phyloP scores from a whole-genome alignment of 2,329 filamentous ascomycete species.

The Stagonosporopsis chrysanthemi region DNA sequence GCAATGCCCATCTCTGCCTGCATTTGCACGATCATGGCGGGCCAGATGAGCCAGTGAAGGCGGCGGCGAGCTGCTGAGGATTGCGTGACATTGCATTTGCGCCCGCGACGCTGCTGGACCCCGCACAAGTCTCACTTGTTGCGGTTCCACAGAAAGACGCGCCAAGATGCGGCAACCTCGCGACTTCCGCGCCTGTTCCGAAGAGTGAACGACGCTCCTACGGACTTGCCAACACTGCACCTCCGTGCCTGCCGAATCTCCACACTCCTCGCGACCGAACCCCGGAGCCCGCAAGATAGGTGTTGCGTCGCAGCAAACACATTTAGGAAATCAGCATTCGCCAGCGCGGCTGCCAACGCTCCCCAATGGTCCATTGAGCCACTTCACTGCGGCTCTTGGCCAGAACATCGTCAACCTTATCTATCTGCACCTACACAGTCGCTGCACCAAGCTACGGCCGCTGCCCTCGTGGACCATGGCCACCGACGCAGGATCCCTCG shows the following conservation, averaged over 20 bases:
- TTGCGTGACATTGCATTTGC: not conserved
- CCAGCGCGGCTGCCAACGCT: not conserved
- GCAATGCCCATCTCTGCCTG: not conserved
- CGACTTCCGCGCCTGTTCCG: constrained; percentile 15
- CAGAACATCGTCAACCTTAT: constrained; percentile 11
- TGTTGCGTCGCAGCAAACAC: not conserved
- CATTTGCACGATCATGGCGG: not conserved
- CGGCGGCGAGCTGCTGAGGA: not conserved
- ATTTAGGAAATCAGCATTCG: not conserved
- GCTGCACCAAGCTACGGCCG: not conserved
- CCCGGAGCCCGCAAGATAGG: not conserved
- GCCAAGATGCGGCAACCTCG: constrained; percentile 19
- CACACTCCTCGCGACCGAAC: not conserved
- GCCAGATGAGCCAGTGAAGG: not conserved
- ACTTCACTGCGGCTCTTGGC: constrained; percentile 30
- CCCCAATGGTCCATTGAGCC: constrained; percentile 39
- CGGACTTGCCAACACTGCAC: constrained; percentile 2
- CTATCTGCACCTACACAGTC: not conserved
- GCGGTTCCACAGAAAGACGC: not conserved
- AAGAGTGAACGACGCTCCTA: not conserved
- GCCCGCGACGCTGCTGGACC: not conserved
- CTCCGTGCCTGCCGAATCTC: not conserved
- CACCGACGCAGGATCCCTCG: constrained; percentile 25
- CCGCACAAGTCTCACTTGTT: constrained; percentile 2
- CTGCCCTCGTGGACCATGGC: constrained; percentile 28